Percentiles rank a stretch among this genome's conserved stretches.
Evolutionary conservation across 441 rosid species (phyloP).

Genomic region (Aquilaria agallochum): DNA sequence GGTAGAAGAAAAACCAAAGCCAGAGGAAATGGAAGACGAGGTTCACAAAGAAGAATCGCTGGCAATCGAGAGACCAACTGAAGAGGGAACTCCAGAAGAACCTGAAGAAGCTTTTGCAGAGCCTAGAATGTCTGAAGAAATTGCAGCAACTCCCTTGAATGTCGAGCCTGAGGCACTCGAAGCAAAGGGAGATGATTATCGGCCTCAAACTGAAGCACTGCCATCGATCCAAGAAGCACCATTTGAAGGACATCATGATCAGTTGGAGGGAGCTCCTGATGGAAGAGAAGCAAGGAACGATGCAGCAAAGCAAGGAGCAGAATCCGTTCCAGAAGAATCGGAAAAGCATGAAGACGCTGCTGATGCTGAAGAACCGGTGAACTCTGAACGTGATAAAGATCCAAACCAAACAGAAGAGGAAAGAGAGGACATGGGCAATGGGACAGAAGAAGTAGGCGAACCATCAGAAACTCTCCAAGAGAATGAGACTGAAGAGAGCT

Average conservation of each 20-base stretch:
- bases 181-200: conserved; percentile 2
- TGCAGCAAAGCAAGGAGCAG: conserved; percentile 14
- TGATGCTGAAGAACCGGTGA: conserved; percentile 16
- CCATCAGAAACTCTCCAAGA: conserved; percentile 1
- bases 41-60: neutral
- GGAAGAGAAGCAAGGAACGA: conserved; percentile 9
- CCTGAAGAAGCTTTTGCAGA: conserved; percentile 8
- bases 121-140: conserved; percentile 11
- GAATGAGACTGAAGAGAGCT: conserved; percentile 13
- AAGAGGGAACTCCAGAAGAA: conserved; percentile 4
- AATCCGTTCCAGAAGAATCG: conserved; percentile 6
- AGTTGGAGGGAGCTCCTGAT: conserved; percentile 12
- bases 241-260: conserved; percentile 9
- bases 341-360: conserved; percentile 8
- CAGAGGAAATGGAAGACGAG: neutral
- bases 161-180: conserved; percentile 7
- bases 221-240: conserved; percentile 13
- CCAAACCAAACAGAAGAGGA: conserved; percentile 12
- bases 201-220: neutral
- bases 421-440: conserved; percentile 11
- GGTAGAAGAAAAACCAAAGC: neutral
- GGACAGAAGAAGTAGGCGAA: conserved; percentile 12
- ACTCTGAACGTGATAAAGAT: conserved; percentile 17
- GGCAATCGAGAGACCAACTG: neutral
- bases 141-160: conserved; percentile 5